Base-by-base conservation (phyloP, 768 basidiomycete genomes). In the Lactarius psammicola region DNA sequence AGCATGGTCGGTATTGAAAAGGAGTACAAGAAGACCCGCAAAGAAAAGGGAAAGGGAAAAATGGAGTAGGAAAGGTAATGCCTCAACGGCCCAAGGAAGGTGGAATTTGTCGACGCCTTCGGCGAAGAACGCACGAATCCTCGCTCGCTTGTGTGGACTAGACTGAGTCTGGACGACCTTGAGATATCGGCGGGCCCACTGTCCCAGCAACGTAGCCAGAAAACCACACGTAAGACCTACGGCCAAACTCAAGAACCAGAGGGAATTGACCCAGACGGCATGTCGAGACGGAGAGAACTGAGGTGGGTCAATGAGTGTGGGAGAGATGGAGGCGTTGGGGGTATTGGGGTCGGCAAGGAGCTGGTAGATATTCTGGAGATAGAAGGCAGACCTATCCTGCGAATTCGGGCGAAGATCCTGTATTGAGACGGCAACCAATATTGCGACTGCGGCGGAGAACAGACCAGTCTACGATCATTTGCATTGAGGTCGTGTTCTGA, bases 171-270 rank as follows among this genome's bases (percentile, higher is more conserved):
- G n/a, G n/a, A n/a, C n/a, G n/a, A n/a, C n/a, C n/a, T n/a, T n/a
- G 10, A 34, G 7, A 23, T 64, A 64, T 38, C 46, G 63, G 23
- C 63, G 34, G 5, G 36, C 46, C 56, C 55, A 63, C 33, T 56
- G 54, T 1, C 46, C 23, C 5, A 63, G 1, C n/a, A 42, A 36
- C 3, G 46, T 40, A 0, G 63, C 56, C 26, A 64, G 26, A 7
- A 53, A 3, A 1, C 34, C 63, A 11, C 34, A 44, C 0, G 46
- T 58, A 1, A 64, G 63, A 18, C 46, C 38, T n/a, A 64, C 38
- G 2, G n/a, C 34, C 6, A 64, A 40, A 20, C 63, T 64, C 56
- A 58, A 10, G n/a, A 53, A 38, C 63, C 63, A 64, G 36, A 64
- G 63, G 8, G 56, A 30, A 18, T 58, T 58, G 30, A 64, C 63